Evolutionary conservation across 208 protist genomes (phyloP).

Genomic region (Crithidia acanthocephali): DNA sequence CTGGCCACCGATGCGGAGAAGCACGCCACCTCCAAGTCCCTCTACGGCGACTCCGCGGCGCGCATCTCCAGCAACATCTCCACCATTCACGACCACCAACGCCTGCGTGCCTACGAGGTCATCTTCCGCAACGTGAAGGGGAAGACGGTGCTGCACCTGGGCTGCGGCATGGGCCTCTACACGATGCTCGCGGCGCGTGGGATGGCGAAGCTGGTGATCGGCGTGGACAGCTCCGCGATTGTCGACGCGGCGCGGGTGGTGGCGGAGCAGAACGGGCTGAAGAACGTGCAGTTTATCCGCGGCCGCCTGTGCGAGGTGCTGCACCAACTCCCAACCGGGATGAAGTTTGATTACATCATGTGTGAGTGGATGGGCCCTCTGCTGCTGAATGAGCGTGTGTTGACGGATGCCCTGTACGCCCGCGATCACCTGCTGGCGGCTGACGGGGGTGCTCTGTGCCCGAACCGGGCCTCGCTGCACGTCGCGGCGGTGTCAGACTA

Average conservation of each 20-base stretch:
- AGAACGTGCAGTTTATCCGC: constrained; percentile 83
- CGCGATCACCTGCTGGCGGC: constrained; percentile 74
- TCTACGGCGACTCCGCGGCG: constrained; percentile 83
- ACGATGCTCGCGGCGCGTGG: constrained; percentile 83
- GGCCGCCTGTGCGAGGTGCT: constrained; percentile 71
- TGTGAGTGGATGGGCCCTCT: constrained; percentile 93
- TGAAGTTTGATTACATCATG: constrained; percentile 88
- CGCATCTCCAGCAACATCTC: constrained; percentile 84
- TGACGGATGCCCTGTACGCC: constrained; percentile 81
- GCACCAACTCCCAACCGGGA: constrained; percentile 57
- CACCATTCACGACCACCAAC: constrained; percentile 72
- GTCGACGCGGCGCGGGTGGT: constrained; percentile 82
- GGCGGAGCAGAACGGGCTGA: constrained; percentile 78
- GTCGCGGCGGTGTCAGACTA: constrained; percentile 88
- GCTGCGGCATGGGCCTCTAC: constrained; percentile 88
- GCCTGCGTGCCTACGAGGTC: constrained; percentile 81
- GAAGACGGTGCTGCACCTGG: constrained; percentile 89
- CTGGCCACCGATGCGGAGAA: constrained; percentile 87
- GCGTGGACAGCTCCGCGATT: constrained; percentile 81
- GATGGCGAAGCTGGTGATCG: constrained; percentile 79
- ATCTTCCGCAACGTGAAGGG: constrained; percentile 75
- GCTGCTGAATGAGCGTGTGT: constrained; percentile 79
- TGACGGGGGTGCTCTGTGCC: constrained; percentile 83
- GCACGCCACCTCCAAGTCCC: constrained; percentile 77
- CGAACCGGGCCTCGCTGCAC: constrained; percentile 83